A percentile compares a stretch with the other conserved stretches of the same genome.
phyloP scores from a whole-genome alignment of 2,329 filamentous ascomycete genomes.

The Ascosphaera aggregata region DNA sequence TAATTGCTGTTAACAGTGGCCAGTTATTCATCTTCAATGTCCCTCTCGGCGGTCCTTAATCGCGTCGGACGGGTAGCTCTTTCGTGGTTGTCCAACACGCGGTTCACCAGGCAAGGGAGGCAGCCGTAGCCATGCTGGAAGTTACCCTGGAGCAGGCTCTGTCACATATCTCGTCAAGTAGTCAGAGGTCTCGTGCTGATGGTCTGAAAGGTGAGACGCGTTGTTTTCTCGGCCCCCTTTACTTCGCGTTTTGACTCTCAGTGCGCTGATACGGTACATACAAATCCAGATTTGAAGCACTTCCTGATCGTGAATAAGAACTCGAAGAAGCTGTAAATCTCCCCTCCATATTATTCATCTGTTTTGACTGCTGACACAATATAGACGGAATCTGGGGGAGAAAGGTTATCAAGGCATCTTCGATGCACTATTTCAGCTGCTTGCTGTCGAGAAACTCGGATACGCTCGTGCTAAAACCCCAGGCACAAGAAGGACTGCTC shows the following conservation, averaged over 20 bases:
- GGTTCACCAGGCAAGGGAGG: background rate
- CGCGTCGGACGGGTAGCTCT: background rate
- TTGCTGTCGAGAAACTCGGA: constrained; percentile 43
- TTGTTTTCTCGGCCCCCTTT: background rate
- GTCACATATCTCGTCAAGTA: constrained; percentile 19
- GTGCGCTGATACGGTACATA: background rate
- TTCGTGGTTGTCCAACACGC: background rate
- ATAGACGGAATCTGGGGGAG: constrained; percentile 34
- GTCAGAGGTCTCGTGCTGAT: constrained; percentile 23
- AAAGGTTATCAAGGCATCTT: constrained; percentile 63
- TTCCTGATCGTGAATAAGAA: constrained; percentile 30
- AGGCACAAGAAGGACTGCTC: constrained; percentile 25
- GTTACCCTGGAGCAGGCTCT: constrained; percentile 20
- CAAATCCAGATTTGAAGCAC: constrained; percentile 26
- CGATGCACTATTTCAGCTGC: constrained; percentile 53
- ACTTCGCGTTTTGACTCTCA: background rate
- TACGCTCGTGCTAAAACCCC: constrained; percentile 26
- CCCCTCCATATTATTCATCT: constrained; percentile 1
- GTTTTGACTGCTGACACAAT: constrained; percentile 1
- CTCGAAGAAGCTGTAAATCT: constrained; percentile 14
- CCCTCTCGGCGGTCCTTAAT: background rate
- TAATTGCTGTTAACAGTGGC: background rate
- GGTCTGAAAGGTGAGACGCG: constrained; percentile 23
- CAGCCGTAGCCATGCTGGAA: constrained; percentile 15
- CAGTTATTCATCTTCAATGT: background rate